phyloP scores from a whole-genome alignment of 805 yeast species.

The Suhomyces faveliae region DNA sequence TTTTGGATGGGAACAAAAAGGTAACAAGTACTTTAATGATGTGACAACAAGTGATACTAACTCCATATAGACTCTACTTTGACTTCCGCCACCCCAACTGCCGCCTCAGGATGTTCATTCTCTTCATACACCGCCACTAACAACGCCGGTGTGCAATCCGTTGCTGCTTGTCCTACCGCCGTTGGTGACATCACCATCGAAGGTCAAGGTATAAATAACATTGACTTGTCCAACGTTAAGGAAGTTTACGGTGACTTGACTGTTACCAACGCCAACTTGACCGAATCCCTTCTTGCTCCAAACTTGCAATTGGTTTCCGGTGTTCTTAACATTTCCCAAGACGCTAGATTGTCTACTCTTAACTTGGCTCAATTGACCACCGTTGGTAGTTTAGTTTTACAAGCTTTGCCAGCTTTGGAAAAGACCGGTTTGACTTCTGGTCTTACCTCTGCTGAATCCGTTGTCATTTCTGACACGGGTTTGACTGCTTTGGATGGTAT shows the following conservation, averaged over 20 bases:
- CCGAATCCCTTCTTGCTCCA: constrained; percentile 74
- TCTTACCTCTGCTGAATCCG: constrained; percentile 69
- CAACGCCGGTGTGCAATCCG: constrained; percentile 72
- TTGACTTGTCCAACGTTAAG: constrained; percentile 71
- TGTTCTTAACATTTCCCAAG: constrained; percentile 55
- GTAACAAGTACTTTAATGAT: not conserved
- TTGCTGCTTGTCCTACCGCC: constrained; percentile 73
- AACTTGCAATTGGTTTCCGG: constrained; percentile 72
- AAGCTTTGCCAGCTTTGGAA: constrained; percentile 83
- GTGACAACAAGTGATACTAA: constrained; percentile 4
- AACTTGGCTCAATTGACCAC: constrained; percentile 76
- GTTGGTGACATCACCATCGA: constrained; percentile 74
- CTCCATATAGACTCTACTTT: constrained; percentile 42
- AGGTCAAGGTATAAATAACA: constrained; percentile 58
- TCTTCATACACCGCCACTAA: constrained; percentile 67
- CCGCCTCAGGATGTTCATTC: constrained; percentile 65
- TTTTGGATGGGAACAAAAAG: not conserved
- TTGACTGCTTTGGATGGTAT: constrained; percentile 69
- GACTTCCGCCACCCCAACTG: constrained; percentile 54
- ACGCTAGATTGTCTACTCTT: constrained; percentile 66
- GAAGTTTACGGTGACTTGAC: constrained; percentile 74
- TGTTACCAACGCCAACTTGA: constrained; percentile 61
- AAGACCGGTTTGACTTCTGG: constrained; percentile 64
- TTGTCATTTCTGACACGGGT: constrained; percentile 72
- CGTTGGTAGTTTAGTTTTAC: constrained; percentile 77